Percentiles rank a stretch among this genome's conserved stretches.
These are phyloP conservation scores for Tetrahymena malaccensis DNA, from an alignment of 73 alveolate species.

Conservation along the genomic window DNA sequence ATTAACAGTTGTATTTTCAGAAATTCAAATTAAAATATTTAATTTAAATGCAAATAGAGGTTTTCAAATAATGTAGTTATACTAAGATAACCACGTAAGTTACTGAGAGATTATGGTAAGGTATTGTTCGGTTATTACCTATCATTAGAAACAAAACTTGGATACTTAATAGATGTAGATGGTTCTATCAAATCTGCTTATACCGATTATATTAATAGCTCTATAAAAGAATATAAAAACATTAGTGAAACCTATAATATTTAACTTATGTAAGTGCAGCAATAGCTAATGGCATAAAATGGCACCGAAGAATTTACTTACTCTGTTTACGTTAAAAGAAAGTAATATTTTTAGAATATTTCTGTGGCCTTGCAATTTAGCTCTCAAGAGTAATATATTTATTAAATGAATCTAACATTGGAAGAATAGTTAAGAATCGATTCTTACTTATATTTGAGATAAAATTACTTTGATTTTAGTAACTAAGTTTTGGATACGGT, in stretches of 20 bases:
- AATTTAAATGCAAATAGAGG: background rate
- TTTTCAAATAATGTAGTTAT: background rate
- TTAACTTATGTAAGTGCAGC: background rate
- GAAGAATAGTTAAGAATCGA: background rate
- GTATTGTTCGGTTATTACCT: background rate
- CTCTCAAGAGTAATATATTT: background rate
- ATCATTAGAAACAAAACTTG: background rate
- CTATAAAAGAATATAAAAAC: background rate
- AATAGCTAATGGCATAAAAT: background rate
- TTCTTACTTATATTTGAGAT: background rate
- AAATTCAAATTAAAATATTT: no score
- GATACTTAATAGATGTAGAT: background rate
- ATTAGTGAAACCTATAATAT: background rate
- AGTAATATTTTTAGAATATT: no score
- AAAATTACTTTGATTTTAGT: background rate
- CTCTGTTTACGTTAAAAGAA: background rate
- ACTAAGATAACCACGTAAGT: background rate
- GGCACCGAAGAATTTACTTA: background rate
- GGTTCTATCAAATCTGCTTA: background rate
- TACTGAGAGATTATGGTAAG: background rate
- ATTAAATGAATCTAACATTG: background rate
- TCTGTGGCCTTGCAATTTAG: background rate
- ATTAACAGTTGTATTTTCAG: no score
- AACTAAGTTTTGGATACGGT: background rate
- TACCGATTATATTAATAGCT: background rate